Base-by-base conservation (phyloP, 2,329 filamentous ascomycete genomes). In the Pestalotiopsis sp. region DNA sequence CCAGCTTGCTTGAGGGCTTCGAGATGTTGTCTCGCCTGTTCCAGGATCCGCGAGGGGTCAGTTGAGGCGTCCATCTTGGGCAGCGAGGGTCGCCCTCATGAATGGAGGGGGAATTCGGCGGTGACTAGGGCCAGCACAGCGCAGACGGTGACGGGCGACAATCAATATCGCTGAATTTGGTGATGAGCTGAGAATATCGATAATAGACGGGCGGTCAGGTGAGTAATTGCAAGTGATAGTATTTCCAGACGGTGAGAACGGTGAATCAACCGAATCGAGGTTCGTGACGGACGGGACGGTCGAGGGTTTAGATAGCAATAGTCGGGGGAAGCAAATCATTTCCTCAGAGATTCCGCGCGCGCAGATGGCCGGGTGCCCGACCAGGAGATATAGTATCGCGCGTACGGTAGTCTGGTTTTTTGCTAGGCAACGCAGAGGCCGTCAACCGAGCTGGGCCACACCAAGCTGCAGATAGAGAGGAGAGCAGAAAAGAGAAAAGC, bases 1-100 rank as follows among this genome's bases (percentile, higher is more conserved):
- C 77, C 77, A n/a, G 76, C 74, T 68, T 79, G 75, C 69, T 78
- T 78, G 62, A 79, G 70, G 69, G 77, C 77, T 68, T 78, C 76
- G 66, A 79, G 73, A 65, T 78, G 76, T 68, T 76, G 71, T 70
- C 76, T 75, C 66, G 76, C 77, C 70, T 77, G 74, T 58, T 75
- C 77, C 57, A 78, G 59, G 69, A 76, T 76, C 69, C 75, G 73
- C 69, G 76, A 77, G 31, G 76, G 75, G 70, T 78, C 73, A 56
- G 61, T 62, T 25, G 36, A 20, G 27, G 66, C 59, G 27, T 67
- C 66, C 66, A 67, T 67, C 12, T 13, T n/a, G 57, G 57, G 20
- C 45, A 25, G 31, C 49, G 17, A 31, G 52, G 61, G 58, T 36
- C 56, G 57, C 58, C 59, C 65, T 67, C 65, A 36, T 36, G 31